These are phyloP conservation scores for Ophiostoma montium DNA, from an alignment of 2,329 filamentous ascomycete genomes.

Conservation along the genomic window DNA sequence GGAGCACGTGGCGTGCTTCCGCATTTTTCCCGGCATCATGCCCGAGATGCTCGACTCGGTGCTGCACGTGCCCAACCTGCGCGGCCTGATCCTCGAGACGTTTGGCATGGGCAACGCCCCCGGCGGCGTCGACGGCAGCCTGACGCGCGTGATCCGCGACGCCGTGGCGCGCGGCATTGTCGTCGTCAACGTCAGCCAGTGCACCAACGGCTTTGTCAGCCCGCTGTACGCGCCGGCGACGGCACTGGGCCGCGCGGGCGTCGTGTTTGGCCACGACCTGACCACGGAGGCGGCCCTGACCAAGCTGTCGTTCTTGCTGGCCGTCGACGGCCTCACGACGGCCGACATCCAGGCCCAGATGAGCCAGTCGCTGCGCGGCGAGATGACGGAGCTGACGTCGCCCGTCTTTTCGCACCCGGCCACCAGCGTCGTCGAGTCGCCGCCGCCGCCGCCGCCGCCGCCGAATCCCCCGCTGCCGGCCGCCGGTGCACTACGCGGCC, in stretches of 20 bases:
- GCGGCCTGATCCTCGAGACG: conserved; percentile 75
- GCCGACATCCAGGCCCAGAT: conserved; percentile 57
- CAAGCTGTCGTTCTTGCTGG: conserved; percentile 77
- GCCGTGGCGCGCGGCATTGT: conserved; percentile 71
- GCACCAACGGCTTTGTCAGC: conserved; percentile 61
- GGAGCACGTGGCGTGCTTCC: conserved; percentile 76
- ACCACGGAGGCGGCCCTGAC: conserved; percentile 84
- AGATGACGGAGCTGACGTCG: conserved; percentile 63
- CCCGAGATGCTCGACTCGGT: conserved; percentile 88
- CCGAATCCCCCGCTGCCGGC: background rate
- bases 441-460: background rate
- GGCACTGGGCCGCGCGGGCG: conserved; percentile 65
- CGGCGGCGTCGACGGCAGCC: conserved; percentile 61
- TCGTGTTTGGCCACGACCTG: conserved; percentile 79
- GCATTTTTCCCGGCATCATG: conserved; percentile 84
- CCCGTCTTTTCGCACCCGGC: conserved; percentile 67
- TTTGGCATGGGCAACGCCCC: conserved; percentile 91
- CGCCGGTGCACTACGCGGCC: conserved; percentile 17
- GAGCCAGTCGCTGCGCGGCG: conserved; percentile 63
- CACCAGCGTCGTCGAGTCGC: conserved; percentile 27
- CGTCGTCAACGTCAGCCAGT: conserved; percentile 86
- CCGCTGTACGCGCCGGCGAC: conserved; percentile 68
- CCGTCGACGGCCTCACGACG: conserved; percentile 46
- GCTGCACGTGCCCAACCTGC: conserved; percentile 58
- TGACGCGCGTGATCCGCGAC: conserved; percentile 62